These are phyloP conservation scores for Aspergillus transmontanensis DNA, from an alignment of 2,329 filamentous ascomycete species.

Conservation along the genomic window DNA sequence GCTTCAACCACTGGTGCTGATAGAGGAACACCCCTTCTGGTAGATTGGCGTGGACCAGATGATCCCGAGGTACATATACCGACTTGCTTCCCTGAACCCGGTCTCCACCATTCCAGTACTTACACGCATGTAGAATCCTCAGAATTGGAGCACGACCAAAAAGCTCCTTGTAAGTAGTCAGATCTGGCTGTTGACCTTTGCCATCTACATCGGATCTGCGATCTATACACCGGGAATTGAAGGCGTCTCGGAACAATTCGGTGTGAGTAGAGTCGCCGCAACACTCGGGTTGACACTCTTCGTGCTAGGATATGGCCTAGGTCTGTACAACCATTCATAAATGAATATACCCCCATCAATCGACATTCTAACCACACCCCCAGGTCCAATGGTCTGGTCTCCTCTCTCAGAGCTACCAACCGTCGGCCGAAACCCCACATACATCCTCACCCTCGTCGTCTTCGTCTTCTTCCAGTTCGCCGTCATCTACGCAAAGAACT, in stretches of 20 bases:
- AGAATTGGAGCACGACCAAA: constrained; percentile 50
- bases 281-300: constrained; percentile 55
- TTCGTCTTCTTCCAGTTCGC: constrained; percentile 55
- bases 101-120: not conserved
- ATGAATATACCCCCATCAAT: not conserved
- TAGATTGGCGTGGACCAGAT: constrained; percentile 21
- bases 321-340: constrained; percentile 6
- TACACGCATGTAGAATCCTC: constrained; percentile 41
- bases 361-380: not conserved
- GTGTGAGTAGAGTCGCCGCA: constrained; percentile 48
- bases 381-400: constrained; percentile 49
- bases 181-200: constrained; percentile 51
- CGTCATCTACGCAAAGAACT: constrained; percentile 52
- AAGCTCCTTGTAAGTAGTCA: constrained; percentile 50
- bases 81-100: no score
- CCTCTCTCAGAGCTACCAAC: constrained; percentile 54
- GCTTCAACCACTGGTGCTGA: constrained; percentile 6
- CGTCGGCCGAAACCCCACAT: constrained; percentile 53
- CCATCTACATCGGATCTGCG: constrained; percentile 55
- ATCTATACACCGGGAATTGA: constrained; percentile 53
- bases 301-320: constrained; percentile 50
- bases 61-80: constrained; percentile 15
- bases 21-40: constrained; percentile 11
- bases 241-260: constrained; percentile 47
- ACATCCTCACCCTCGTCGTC: constrained; percentile 50